phyloP scores from a whole-genome alignment of 495 filamentous ascomycete species.

The Lasiosphaeris hirsuta region DNA sequence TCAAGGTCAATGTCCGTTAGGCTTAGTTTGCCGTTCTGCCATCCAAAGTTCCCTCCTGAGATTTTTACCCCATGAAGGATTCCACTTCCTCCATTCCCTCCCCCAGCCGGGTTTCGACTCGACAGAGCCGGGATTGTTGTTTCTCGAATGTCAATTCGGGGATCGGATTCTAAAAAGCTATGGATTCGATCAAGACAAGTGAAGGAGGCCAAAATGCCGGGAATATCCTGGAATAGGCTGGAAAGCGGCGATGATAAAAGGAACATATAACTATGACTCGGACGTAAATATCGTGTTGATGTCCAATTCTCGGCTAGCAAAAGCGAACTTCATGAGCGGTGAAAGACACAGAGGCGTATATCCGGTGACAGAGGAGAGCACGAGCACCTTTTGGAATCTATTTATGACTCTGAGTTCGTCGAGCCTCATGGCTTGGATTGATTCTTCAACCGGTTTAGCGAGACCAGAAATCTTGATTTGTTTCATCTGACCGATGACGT shows the following conservation, averaged over 20 bases:
- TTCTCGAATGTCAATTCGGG: constrained; percentile 22
- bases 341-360: constrained; percentile 50
- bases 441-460: constrained; percentile 26
- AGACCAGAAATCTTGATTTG: constrained; percentile 46
- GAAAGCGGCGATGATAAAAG: constrained; percentile 56
- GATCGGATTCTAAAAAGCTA: constrained; percentile 15
- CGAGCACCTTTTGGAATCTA: constrained; percentile 26
- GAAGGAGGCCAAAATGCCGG: constrained; percentile 49
- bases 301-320: constrained; percentile 41
- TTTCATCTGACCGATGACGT: constrained; percentile 46
- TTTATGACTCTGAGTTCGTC: constrained; percentile 40
- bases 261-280: constrained; percentile 58
- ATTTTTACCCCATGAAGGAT: constrained; percentile 3
- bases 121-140: background rate
- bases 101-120: constrained; percentile 19
- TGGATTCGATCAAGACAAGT: constrained; percentile 61
- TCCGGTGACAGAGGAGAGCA: constrained; percentile 32
- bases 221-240: constrained; percentile 55
- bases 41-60: constrained; percentile 35
- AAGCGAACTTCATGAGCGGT: constrained; percentile 39
- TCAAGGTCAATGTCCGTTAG: constrained; percentile 36
- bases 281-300: constrained; percentile 57
- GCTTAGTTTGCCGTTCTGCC: constrained; percentile 35
- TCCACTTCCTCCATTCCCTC: background rate
- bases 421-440: constrained; percentile 38